phyloP scores from a whole-genome alignment of 352 stramenopile species.

The Phytophthora cryptogea region DNA sequence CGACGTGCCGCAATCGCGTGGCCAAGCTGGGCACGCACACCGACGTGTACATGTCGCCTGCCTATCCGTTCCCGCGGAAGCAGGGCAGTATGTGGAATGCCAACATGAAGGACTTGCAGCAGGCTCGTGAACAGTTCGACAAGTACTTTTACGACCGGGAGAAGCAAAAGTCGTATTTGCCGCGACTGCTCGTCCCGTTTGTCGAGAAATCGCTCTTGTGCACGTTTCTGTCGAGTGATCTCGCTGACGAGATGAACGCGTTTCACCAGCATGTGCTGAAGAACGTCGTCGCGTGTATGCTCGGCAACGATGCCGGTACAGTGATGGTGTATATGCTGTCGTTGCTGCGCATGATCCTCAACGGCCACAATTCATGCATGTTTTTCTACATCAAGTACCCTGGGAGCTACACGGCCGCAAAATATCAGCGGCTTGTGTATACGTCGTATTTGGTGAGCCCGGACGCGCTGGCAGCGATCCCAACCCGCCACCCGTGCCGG shows the following conservation, averaged over 20 bases:
- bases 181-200: conserved; percentile 61
- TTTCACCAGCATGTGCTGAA: conserved; percentile 86
- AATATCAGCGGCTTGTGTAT: conserved; percentile 73
- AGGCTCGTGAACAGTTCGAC: conserved; percentile 72
- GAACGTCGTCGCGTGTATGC: conserved; percentile 71
- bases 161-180: conserved; percentile 57
- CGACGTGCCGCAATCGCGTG: conserved; percentile 63
- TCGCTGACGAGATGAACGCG: conserved; percentile 74
- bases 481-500: conserved; percentile 68
- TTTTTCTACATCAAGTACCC: conserved; percentile 89
- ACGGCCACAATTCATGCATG: conserved; percentile 75
- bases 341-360: conserved; percentile 77
- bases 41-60: conserved; percentile 76
- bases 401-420: conserved; percentile 57
- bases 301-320: conserved; percentile 43
- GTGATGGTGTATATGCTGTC: conserved; percentile 58
- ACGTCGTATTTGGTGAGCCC: conserved; percentile 73
- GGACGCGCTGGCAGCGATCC: conserved; percentile 57
- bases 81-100: conserved; percentile 73
- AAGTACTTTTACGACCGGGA: conserved; percentile 64
- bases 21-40: conserved; percentile 77
- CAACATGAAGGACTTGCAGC: conserved; percentile 65
- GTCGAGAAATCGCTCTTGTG: conserved; percentile 79
- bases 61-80: conserved; percentile 79
- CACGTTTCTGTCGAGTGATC: conserved; percentile 67